Evolutionary conservation across 2,329 filamentous ascomycete genomes (phyloP).

Genomic region (Xylariaceae sp.): DNA sequence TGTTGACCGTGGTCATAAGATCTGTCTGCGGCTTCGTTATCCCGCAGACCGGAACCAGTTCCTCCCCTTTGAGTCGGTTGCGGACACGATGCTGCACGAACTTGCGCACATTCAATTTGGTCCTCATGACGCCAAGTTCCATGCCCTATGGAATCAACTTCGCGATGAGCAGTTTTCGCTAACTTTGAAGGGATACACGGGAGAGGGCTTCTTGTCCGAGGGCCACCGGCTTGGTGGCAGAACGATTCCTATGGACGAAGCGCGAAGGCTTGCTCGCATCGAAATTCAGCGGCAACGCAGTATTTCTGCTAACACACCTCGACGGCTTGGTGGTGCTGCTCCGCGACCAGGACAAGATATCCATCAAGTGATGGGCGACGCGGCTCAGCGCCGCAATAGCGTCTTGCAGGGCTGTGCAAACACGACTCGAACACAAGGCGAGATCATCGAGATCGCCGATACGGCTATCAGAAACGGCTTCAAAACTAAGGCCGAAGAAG

Average conservation of each 20-base stretch:
- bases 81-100: constrained; percentile 93
- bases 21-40: constrained; percentile 77
- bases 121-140: constrained; percentile 76
- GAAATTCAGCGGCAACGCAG: constrained; percentile 66
- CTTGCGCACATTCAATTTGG: constrained; percentile 82
- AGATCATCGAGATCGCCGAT: constrained; percentile 60
- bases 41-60: constrained; percentile 70
- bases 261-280: constrained; percentile 65
- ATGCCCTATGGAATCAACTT: constrained; percentile 83
- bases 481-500: constrained; percentile 77
- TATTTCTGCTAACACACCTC: constrained; percentile 58
- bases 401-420: constrained; percentile 71
- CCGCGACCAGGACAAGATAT: constrained; percentile 58
- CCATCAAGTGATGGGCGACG: constrained; percentile 64
- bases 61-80: constrained; percentile 69
- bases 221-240: constrained; percentile 69
- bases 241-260: constrained; percentile 64
- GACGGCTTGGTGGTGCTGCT: constrained; percentile 62
- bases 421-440: constrained; percentile 58
- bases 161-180: constrained; percentile 79
- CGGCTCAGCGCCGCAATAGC: constrained; percentile 62
- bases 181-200: constrained; percentile 76
- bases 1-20: constrained; percentile 67
- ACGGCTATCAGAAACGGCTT: constrained; percentile 67
- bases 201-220: constrained; percentile 76